Conservation (phyloP, 352 stramenopile species). For the Phytophthora kernoviae region DNA sequence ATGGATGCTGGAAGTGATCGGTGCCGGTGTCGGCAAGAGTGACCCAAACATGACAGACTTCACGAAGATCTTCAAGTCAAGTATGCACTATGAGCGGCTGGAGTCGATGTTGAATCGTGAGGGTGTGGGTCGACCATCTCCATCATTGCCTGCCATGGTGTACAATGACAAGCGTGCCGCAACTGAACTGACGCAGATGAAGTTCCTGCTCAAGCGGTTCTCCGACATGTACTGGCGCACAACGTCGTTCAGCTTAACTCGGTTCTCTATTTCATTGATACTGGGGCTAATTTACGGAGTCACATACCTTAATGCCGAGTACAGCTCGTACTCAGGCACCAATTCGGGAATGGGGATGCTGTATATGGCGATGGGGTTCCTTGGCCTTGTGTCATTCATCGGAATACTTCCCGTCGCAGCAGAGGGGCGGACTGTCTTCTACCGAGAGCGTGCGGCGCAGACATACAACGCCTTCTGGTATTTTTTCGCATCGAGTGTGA, state of each 20-base stretch:
- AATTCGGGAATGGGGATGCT: constrained; percentile 49
- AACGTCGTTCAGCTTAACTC: constrained; percentile 19
- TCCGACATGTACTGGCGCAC: constrained; percentile 21
- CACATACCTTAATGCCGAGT: constrained; percentile 45
- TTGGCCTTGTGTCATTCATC: constrained; percentile 7
- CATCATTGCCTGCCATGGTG: constrained; percentile 2
- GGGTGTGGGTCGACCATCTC: constrained; percentile 9
- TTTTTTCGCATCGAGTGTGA: constrained; percentile 6
- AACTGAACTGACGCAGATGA: constrained; percentile 3
- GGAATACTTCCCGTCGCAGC: constrained; percentile 6
- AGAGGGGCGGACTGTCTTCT: constrained; percentile 12
- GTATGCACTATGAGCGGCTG: neutral
- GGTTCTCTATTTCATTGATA: constrained; percentile 44
- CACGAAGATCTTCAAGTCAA: constrained; percentile 12
- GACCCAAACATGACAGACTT: constrained; percentile 10
- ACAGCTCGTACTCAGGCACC: constrained; percentile 33
- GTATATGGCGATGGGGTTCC: constrained; percentile 4
- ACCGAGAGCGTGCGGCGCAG: constrained; percentile 14
- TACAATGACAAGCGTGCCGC: constrained; percentile 13
- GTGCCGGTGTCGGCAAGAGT: constrained; percentile 14
- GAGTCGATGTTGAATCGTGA: constrained; percentile 7
- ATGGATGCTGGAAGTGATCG: constrained; percentile 27
- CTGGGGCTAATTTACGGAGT: constrained; percentile 72
- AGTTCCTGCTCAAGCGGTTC: constrained; percentile 24
- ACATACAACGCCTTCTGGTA: constrained; percentile 26